Evolutionary conservation across 2,329 filamentous ascomycete species (phyloP).

Genomic region (Leptodontidium sp.): DNA sequence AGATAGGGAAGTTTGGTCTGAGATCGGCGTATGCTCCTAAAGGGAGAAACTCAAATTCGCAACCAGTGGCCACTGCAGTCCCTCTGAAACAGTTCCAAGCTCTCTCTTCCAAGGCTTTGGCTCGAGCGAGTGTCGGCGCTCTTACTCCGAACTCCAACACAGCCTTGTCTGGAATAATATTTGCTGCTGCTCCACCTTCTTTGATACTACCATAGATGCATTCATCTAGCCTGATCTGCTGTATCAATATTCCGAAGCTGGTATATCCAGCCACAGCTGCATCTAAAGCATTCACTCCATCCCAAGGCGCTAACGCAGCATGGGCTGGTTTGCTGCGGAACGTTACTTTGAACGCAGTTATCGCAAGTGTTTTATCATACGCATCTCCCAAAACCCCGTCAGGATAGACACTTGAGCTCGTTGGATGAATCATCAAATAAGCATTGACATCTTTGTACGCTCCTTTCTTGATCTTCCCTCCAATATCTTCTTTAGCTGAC

Average conservation of each 20-base stretch:
- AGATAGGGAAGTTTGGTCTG: not conserved
- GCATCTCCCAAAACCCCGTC: conserved; percentile 12
- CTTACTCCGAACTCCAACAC: not conserved
- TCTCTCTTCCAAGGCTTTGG: conserved; percentile 1
- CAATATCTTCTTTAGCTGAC: conserved; percentile 36
- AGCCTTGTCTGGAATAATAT: conserved; percentile 7
- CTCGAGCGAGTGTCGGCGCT: not conserved
- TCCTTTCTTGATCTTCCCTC: conserved; percentile 53
- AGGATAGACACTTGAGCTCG: not conserved
- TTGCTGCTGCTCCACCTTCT: conserved; percentile 11
- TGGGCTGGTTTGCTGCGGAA: conserved; percentile 45
- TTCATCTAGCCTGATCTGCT: conserved; percentile 14
- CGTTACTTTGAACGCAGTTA: conserved; percentile 7
- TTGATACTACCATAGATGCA: conserved; percentile 15
- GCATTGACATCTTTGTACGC: conserved; percentile 51
- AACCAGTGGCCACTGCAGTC: conserved; percentile 10
- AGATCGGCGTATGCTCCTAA: conserved; percentile 7
- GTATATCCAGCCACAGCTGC: conserved; percentile 34
- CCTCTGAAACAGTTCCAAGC: conserved; percentile 7
- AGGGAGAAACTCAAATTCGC: not conserved
- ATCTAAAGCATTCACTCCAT: conserved; percentile 50
- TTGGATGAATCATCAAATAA: conserved; percentile 51
- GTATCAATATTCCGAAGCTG: not conserved
- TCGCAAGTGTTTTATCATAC: conserved; percentile 12
- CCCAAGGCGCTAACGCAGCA: conserved; percentile 48